Evolutionary conservation across 352 stramenopile genomes (phyloP).

Genomic region (Phytophthora ramorum): DNA sequence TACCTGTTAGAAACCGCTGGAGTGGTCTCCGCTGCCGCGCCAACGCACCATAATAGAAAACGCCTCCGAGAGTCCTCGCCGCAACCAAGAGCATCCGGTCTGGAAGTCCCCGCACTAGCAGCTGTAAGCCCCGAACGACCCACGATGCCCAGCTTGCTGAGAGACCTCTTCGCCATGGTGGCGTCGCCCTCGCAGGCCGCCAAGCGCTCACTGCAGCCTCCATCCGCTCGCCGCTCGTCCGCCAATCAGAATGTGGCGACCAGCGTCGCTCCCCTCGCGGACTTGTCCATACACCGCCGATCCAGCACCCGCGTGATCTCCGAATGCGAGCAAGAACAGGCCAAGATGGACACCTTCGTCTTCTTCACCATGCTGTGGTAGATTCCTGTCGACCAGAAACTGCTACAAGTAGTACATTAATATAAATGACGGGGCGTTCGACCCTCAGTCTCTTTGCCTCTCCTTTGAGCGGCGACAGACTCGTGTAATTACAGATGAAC

Average conservation of each 20-base stretch:
- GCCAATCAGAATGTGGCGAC: slow-evolving; percentile 23
- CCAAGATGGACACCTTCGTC: slow-evolving; percentile 57
- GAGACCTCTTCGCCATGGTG: slow-evolving; percentile 44
- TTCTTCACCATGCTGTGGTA: slow-evolving; percentile 58
- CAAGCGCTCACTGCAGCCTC: slow-evolving; percentile 32
- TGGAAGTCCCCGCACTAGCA: slow-evolving; percentile 47
- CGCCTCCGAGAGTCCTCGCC: slow-evolving; percentile 44
- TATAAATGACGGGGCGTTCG: too few relatives aligned
- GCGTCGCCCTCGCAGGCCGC: slow-evolving; percentile 15
- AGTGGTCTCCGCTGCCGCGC: not conserved
- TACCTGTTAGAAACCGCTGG: slow-evolving; percentile 11
- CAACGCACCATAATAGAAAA: slow-evolving; percentile 62
- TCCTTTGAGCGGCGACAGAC: too few relatives aligned
- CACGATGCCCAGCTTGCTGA: slow-evolving; percentile 48
- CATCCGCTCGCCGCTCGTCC: slow-evolving; percentile 19
- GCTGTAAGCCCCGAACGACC: slow-evolving; percentile 36
- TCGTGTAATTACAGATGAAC: too few relatives aligned
- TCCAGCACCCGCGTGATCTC: too few relatives aligned
- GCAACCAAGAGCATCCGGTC: slow-evolving; percentile 31
- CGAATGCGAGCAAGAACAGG: slow-evolving; percentile 32
- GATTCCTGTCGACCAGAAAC: not conserved
- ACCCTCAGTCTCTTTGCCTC: too few relatives aligned
- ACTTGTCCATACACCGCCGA: slow-evolving; percentile 7
- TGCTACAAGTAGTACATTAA: too few relatives aligned
- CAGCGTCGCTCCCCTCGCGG: slow-evolving; percentile 3